Percentiles rank a stretch among this genome's conserved stretches.
These are phyloP conservation scores for Podaxis carcinomalis DNA, from an alignment of 768 basidiomycete genomes.

Conservation along the genomic window DNA sequence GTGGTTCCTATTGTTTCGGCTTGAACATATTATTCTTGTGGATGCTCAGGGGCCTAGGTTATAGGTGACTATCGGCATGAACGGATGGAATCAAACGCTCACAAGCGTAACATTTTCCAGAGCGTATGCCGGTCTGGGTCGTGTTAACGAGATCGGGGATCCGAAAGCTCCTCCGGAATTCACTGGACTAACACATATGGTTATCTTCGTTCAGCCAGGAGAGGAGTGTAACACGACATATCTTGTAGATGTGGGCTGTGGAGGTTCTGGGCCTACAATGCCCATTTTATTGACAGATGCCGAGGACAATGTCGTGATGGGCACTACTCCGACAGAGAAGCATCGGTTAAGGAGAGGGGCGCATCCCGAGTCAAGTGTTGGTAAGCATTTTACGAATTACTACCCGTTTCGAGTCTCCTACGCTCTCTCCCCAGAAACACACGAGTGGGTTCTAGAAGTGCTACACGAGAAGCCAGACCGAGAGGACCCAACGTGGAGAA, in stretches of 20 bases:
- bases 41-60: neutral
- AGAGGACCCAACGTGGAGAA: neutral
- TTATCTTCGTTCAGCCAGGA: constrained; percentile 7
- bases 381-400: neutral
- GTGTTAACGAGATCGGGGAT: constrained; percentile 1
- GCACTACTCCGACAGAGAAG: constrained; percentile 7
- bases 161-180: neutral
- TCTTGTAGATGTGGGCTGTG: constrained; percentile 7
- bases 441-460: neutral
- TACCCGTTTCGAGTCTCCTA: neutral
- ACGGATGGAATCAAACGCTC: neutral
- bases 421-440: neutral
- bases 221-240: constrained; percentile 6
- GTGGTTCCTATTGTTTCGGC: constrained; percentile 1
- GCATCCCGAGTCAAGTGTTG: constrained; percentile 7
- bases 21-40: constrained; percentile 6
- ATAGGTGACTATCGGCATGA: neutral
- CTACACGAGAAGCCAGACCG: neutral
- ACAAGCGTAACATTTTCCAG: neutral
- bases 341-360: constrained; percentile 1
- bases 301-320: constrained; percentile 7
- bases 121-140: constrained; percentile 1
- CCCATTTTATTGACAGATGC: constrained; percentile 9
- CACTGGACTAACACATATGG: neutral
- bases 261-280: neutral